phyloP scores from a whole-genome alignment of 129 eudicot species.

The Apium graveolens region DNA sequence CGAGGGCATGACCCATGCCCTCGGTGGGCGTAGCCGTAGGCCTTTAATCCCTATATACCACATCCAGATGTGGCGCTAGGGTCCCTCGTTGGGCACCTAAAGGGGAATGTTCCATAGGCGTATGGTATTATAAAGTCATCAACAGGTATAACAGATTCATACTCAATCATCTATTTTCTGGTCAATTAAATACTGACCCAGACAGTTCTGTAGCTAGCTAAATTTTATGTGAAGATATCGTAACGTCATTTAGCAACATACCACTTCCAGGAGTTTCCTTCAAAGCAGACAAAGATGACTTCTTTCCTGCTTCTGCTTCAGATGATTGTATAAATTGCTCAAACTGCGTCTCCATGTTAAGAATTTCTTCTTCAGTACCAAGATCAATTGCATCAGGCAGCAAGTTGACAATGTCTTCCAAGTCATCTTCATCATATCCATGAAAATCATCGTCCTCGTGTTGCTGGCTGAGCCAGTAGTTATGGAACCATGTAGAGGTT shows the following conservation, averaged over 20 bases:
- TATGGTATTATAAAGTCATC: no score
- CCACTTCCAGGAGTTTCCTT: constrained; percentile 42
- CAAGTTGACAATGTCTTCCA: constrained; percentile 43
- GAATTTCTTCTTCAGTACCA: constrained; percentile 65
- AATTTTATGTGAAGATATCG: background rate
- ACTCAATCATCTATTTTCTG: background rate
- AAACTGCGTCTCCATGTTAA: constrained; percentile 72
- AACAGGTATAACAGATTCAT: background rate
- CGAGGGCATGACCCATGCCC: no score
- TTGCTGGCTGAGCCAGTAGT: constrained; percentile 85
- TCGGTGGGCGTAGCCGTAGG: no score
- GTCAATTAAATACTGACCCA: background rate
- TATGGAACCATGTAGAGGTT: constrained; percentile 73
- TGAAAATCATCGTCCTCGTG: constrained; percentile 41
- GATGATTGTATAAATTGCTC: constrained; percentile 62
- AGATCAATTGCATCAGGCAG: constrained; percentile 70
- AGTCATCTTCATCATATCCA: constrained; percentile 25
- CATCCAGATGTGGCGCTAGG: no score
- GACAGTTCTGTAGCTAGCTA: background rate
- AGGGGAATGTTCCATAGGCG: no score
- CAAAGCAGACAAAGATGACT: constrained; percentile 10
- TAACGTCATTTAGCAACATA: background rate
- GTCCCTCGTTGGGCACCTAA: no score
- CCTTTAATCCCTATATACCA: no score
- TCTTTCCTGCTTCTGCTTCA: constrained; percentile 27